Base-by-base conservation (phyloP, 2,329 filamentous ascomycete species). In the Cadophora luteo-olivacea region DNA sequence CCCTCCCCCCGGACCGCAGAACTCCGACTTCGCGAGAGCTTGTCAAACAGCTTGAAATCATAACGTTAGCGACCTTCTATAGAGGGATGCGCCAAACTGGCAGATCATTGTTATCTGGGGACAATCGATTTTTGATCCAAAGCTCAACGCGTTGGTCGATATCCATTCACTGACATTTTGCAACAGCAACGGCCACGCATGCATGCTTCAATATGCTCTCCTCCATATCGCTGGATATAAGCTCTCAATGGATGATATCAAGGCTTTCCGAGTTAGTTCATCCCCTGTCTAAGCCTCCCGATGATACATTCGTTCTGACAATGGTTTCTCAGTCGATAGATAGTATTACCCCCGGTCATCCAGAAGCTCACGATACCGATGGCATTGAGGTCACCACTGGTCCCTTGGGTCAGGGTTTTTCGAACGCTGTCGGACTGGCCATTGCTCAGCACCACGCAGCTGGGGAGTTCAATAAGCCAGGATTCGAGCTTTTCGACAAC, bases 201-300 rank as follows among this genome's bases (percentile, higher is more conserved):
- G 96, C 89, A 97, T 99, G 94, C 93, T 99, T 70, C 96, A 97
- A 82, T 99, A 99, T 90, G 92, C 95, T 78, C 89, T 99, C 76
- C 92, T 99, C 78, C 96, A 99, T 86, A 87, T 99, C 67, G 97
- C 94, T 83, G 96, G 96, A 82, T 99, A 97, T 82, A 88, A 84
- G 72, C 77, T 99, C 76, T 88, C 88, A 78, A 86, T 99, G 71
- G 92, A 99, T 78, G 96, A 98, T 84, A 83, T 99, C 77, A 99
- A 98, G 90, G 84, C 86, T 77, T 99, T 99, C 92, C 92, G 96
- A 82, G 94, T 97, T 89, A 82, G 93, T 69, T 48, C 32, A 49
- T 61, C 68, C 16, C 54, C 41, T 11, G 16, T 25, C 12, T 16
- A 25, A 25, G 3, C 11, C 11, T n/a, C n/a, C 45, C 16, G 19